A percentile compares a stretch with the other conserved stretches of the same genome.
Evolutionary conservation across 495 filamentous ascomycete genomes (phyloP).

Genomic region (Friedmanniomyces simplex): DNA sequence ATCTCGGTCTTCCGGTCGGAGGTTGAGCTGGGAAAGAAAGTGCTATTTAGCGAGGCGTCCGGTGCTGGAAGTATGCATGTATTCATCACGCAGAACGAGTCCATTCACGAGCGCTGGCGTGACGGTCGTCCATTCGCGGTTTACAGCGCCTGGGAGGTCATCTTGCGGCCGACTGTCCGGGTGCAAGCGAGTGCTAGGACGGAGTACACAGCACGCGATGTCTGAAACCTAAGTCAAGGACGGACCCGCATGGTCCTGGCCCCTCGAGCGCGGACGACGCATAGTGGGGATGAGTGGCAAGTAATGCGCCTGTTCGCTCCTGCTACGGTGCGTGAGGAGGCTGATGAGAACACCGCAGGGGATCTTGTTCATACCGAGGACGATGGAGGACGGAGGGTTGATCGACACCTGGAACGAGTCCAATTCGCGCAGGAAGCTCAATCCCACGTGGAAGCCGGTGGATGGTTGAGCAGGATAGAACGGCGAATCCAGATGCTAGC

Average conservation of each 20-base stretch:
- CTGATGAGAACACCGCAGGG: background rate
- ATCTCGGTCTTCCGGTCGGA: background rate
- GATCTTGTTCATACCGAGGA: background rate
- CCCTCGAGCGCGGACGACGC: background rate
- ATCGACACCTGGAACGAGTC: background rate
- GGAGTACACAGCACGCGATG: background rate
- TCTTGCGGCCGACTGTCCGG: background rate
- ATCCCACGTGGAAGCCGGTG: background rate
- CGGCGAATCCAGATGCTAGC: background rate
- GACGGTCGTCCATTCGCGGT: background rate
- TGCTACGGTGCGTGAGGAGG: background rate
- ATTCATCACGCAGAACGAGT: background rate
- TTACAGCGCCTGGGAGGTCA: background rate
- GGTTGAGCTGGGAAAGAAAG: too few relatives aligned
- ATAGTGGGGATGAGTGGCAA: background rate
- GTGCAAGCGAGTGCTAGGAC: background rate
- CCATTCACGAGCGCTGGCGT: background rate
- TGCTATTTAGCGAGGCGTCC: constrained; percentile 3
- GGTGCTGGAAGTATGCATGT: background rate
- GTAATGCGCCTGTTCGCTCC: background rate
- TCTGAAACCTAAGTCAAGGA: background rate
- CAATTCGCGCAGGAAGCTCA: background rate
- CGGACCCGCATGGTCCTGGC: background rate
- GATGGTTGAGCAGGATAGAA: background rate
- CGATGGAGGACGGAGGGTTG: background rate